Evolutionary conservation across 768 basidiomycete genomes (phyloP).

Genomic region (Suillus cothurnatus): DNA sequence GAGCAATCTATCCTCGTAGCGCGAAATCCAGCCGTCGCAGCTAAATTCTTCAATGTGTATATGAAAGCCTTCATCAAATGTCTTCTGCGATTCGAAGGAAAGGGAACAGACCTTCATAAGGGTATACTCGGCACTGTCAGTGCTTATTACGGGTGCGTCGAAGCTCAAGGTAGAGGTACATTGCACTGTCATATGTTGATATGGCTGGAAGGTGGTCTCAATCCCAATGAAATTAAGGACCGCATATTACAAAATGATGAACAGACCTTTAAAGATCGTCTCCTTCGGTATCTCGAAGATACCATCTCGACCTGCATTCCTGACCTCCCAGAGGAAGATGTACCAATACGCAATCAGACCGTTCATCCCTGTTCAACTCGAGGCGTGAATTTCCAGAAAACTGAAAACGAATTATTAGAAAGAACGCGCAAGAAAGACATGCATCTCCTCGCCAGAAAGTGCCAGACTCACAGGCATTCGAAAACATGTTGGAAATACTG

Average conservation of each 20-base stretch:
- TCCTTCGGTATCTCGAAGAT: slow-evolving; percentile 29
- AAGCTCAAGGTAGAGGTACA: no score
- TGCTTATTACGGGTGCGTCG: no score
- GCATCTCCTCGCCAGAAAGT: slow-evolving; percentile 23
- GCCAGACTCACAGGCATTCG: slow-evolving; percentile 37
- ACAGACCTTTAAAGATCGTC: slow-evolving; percentile 16
- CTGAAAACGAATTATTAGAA: background rate
- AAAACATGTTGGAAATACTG: slow-evolving; percentile 43
- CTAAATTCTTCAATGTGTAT: slow-evolving; percentile 45
- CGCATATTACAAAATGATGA: slow-evolving; percentile 14
- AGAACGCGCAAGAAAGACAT: slow-evolving; percentile 21
- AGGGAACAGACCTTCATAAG: slow-evolving; percentile 14
- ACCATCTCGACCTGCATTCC: slow-evolving; percentile 17
- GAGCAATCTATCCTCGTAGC: slow-evolving; percentile 41
- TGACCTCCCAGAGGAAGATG: no score
- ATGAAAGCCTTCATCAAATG: slow-evolving; percentile 38
- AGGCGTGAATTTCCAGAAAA: background rate
- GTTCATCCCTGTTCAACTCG: slow-evolving; percentile 23
- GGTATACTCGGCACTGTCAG: slow-evolving; percentile 39
- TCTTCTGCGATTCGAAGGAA: slow-evolving; percentile 27
- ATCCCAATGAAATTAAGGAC: slow-evolving; percentile 32
- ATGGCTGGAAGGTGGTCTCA: slow-evolving; percentile 39
- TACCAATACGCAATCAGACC: no score
- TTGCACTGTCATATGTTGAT: no score
- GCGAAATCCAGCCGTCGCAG: slow-evolving; percentile 39